A percentile compares a stretch with the other conserved stretches of the same genome.
These are phyloP conservation scores for Boletus sp. DNA, from an alignment of 768 basidiomycete genomes.

Conservation along the genomic window DNA sequence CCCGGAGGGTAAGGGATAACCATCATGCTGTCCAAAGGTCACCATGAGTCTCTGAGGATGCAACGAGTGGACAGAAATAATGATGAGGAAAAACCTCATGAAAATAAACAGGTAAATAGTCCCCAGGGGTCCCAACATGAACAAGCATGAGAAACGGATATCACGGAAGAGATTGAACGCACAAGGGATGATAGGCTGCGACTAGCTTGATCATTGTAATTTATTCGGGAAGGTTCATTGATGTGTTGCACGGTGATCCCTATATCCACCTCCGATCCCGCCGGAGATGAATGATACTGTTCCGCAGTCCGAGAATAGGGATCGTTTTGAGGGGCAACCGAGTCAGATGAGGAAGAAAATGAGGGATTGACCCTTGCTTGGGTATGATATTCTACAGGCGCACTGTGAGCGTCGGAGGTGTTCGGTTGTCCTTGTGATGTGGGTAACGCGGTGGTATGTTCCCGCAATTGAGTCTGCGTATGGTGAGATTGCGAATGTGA, in stretches of 20 bases:
- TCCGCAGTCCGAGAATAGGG: constrained; percentile 5
- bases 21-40: constrained; percentile 15
- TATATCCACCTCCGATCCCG: constrained; percentile 2
- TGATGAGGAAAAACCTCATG: not conserved
- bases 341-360: constrained; percentile 6
- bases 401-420: not conserved
- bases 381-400: not conserved
- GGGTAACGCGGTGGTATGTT: not conserved
- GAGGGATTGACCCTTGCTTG: not conserved
- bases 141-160: not conserved
- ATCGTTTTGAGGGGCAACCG: not conserved
- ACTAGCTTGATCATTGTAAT: constrained; percentile 14
- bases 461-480: constrained; percentile 1
- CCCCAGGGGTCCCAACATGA: too few species aligned
- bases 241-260: constrained; percentile 21
- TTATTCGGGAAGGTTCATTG: constrained; percentile 5
- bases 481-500: not conserved
- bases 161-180: constrained; percentile 7
- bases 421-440: not conserved
- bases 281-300: constrained; percentile 4
- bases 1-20: not conserved
- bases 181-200: constrained; percentile 27
- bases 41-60: not conserved
- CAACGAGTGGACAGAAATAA: not conserved
- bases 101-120: not conserved